phyloP scores from a whole-genome alignment of 2,329 filamentous ascomycete genomes.

The Exophiala phaeomuriformis region DNA sequence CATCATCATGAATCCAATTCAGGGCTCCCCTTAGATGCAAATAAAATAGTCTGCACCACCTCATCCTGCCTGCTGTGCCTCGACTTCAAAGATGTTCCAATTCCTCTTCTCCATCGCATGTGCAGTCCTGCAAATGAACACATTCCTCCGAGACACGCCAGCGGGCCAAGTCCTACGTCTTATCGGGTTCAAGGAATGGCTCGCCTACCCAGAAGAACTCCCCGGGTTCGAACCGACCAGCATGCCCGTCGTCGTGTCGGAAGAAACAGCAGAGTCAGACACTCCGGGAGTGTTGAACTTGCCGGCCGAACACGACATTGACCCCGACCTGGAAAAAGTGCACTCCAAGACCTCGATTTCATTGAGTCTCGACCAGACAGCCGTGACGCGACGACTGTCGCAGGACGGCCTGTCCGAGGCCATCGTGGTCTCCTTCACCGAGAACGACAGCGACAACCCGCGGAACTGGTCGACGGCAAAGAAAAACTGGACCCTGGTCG shows the following conservation, averaged over 20 bases:
- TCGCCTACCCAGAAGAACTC: no score
- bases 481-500: conserved; percentile 38
- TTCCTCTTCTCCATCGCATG: no score
- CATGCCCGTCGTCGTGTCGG: no score
- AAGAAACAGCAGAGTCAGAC: neutral
- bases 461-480: conserved; percentile 35
- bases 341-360: neutral
- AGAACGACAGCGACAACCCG: conserved; percentile 43
- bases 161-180: no score
- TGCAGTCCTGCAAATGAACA: no score
- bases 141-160: no score
- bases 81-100: neutral
- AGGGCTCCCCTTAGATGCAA: no score
- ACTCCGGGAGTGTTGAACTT: neutral
- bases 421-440: conserved; percentile 32
- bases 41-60: no score
- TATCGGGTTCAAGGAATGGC: no score
- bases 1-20: no score
- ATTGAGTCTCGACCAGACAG: neutral
- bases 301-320: no score
- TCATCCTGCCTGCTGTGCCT: neutral
- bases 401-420: conserved; percentile 1
- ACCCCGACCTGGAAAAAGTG: neutral
- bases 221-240: no score
- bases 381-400: neutral